Evolutionary conservation across 192 early-diverging fungal genomes (phyloP).

Genomic region (Umbelopsis ramanniana): DNA sequence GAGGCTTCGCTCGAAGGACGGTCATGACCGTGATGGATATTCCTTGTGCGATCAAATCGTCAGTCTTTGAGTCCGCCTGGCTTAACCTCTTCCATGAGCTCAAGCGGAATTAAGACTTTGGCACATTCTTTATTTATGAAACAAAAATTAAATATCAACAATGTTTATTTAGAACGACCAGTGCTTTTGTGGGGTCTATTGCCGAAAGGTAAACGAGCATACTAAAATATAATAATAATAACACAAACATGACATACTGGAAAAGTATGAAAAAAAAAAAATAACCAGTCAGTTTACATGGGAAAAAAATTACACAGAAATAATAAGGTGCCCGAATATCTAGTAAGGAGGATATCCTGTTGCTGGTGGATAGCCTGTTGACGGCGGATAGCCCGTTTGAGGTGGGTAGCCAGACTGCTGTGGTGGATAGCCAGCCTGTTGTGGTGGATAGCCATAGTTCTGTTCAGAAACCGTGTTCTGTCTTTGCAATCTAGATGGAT

Average conservation of each 20-base stretch:
- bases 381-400: not conserved
- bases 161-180: too few species aligned
- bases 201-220: too few species aligned
- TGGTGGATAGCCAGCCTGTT: slow-evolving; percentile 5
- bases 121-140: not conserved
- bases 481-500: not conserved
- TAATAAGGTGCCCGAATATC: not conserved
- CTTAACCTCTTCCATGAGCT: slow-evolving; percentile 20
- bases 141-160: not conserved
- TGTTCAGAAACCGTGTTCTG: not conserved
- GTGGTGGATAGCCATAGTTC: slow-evolving; percentile 6
- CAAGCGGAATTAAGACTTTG: slow-evolving; percentile 19
- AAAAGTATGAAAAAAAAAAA: not conserved
- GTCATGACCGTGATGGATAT: slow-evolving; percentile 9
- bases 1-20: slow-evolving; percentile 22
- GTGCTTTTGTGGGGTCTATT: too few species aligned
- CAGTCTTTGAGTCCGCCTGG: slow-evolving; percentile 23
- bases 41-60: slow-evolving; percentile 20
- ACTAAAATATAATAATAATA: too few species aligned
- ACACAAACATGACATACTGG: too few species aligned
- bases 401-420: slow-evolving; percentile 7
- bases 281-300: not conserved
- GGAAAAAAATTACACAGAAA: not conserved
- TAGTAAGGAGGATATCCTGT: not conserved
- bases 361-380: too few species aligned